Percentiles rank a stretch among this genome's conserved stretches.
These are phyloP conservation scores for Termitomyces titanicus DNA, from an alignment of 768 basidiomycete species.

Conservation along the genomic window DNA sequence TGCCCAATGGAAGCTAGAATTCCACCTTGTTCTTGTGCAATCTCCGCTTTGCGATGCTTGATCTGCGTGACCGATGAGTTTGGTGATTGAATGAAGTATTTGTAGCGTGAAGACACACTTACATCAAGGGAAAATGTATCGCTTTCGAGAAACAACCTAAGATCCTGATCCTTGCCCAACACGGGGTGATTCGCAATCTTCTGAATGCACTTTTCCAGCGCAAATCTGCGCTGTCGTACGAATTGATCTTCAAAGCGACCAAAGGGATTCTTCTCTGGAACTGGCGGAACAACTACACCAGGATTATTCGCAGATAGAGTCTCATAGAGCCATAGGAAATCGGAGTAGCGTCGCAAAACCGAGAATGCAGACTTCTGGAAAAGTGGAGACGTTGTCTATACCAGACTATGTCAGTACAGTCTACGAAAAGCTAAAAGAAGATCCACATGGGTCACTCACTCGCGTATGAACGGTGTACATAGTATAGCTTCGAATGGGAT, in stretches of 20 bases:
- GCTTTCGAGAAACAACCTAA: slow-evolving; percentile 89
- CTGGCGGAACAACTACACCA: slow-evolving; percentile 94
- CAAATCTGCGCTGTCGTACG: slow-evolving; percentile 79
- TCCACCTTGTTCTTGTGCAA: slow-evolving; percentile 75
- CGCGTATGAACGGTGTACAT: slow-evolving; percentile 96
- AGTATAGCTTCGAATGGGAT: slow-evolving; percentile 88
- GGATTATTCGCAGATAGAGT: slow-evolving; percentile 87
- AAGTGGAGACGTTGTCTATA: slow-evolving; percentile 78
- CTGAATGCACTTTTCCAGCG: slow-evolving; percentile 85
- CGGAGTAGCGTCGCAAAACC: slow-evolving; percentile 94
- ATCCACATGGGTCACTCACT: slow-evolving; percentile 35
- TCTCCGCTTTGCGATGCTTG: slow-evolving; percentile 80
- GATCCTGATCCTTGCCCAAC: slow-evolving; percentile 80
- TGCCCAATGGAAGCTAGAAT: slow-evolving; percentile 83
- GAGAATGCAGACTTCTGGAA: slow-evolving; percentile 85
- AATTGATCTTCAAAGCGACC: slow-evolving; percentile 93
- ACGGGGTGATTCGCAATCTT: slow-evolving; percentile 94
- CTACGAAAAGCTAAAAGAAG: not conserved
- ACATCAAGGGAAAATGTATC: slow-evolving; percentile 91
- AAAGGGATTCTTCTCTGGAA: slow-evolving; percentile 92
- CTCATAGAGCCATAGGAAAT: slow-evolving; percentile 96
- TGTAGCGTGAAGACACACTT: slow-evolving; percentile 25
- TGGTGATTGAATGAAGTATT: not conserved
- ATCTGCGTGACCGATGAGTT: slow-evolving; percentile 46
- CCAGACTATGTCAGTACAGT: not conserved